Conservation (phyloP, 805 yeast genomes). For the Saccharomycopsis microspora region DNA sequence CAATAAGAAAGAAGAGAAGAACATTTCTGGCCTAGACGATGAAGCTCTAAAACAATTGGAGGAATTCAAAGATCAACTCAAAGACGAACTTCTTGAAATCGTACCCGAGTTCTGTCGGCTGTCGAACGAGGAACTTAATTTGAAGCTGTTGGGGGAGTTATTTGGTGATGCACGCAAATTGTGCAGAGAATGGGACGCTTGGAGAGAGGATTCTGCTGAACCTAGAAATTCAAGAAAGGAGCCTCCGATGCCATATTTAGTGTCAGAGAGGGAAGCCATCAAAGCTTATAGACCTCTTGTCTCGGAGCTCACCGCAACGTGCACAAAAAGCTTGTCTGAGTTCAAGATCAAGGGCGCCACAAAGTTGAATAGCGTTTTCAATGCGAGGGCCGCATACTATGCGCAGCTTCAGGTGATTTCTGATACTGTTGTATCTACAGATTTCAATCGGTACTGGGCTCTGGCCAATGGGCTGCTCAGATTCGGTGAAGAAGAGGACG, state of each 20-base stretch:
- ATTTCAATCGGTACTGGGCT: conserved; percentile 22
- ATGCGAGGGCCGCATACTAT: conserved; percentile 72
- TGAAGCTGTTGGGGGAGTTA: conserved; percentile 2
- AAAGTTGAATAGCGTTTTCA: conserved; percentile 54
- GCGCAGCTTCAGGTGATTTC: conserved; percentile 78
- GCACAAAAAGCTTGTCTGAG: conserved; percentile 12
- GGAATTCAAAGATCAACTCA: conserved; percentile 10
- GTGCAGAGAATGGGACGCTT: too few species aligned
- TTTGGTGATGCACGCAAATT: neutral
- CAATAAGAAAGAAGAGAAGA: neutral
- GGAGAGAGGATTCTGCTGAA: neutral
- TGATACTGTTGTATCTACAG: conserved; percentile 57
- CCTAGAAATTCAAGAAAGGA: neutral
- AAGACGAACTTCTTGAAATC: neutral
- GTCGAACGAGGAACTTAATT: conserved; percentile 2
- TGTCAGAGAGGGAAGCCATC: conserved; percentile 5
- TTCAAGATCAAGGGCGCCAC: conserved; percentile 39
- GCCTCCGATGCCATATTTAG: too few species aligned
- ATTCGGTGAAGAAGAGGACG: neutral
- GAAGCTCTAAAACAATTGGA: conserved; percentile 18
- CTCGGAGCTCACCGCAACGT: conserved; percentile 21
- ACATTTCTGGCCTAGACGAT: neutral
- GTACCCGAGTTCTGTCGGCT: conserved; percentile 8
- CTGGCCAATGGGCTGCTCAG: neutral
- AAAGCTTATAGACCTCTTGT: conserved; percentile 14